These are phyloP conservation scores for Leccinum angustisporum DNA, from an alignment of 1,284 basidiomycete genomes.

Conservation along the genomic window DNA sequence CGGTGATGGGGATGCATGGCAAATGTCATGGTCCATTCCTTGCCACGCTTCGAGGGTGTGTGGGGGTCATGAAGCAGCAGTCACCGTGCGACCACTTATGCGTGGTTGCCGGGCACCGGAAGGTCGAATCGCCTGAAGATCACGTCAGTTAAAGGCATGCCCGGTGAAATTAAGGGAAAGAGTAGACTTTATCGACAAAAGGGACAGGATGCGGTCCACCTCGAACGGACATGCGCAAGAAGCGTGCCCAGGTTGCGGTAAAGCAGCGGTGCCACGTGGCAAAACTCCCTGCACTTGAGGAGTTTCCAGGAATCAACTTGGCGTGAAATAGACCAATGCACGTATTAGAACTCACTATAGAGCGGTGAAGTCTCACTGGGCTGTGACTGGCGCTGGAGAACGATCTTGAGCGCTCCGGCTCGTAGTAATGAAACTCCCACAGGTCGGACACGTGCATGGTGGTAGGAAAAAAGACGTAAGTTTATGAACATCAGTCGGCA, in stretches of 20 bases:
- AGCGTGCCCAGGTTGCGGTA: conserved; percentile 19
- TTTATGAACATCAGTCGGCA: not conserved
- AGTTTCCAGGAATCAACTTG: not conserved
- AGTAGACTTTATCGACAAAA: conserved; percentile 14
- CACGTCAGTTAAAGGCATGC: conserved; percentile 28
- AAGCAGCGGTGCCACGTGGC: conserved; percentile 19
- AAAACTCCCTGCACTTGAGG: not conserved
- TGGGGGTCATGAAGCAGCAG: conserved; percentile 13
- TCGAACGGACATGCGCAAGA: conserved; percentile 26
- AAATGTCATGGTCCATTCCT: conserved; percentile 30
- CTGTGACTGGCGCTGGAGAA: not conserved
- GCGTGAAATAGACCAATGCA: not conserved
- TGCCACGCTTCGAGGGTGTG: conserved; percentile 31
- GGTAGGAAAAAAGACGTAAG: conserved; percentile 15
- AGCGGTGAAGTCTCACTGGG: not conserved
- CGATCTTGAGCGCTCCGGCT: conserved; percentile 2
- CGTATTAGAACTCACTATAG: not conserved
- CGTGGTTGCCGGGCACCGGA: conserved; percentile 29
- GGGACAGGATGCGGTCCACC: conserved; percentile 18
- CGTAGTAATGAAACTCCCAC: not conserved
- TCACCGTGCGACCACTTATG: not conserved
- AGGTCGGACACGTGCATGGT: conserved; percentile 19
- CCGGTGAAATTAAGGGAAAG: conserved; percentile 26
- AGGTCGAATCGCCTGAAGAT: conserved; percentile 21
- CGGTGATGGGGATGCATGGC: conserved; percentile 26